A percentile compares a stretch with the other conserved stretches of the same genome.
Conservation (phyloP, 1,284 basidiomycete species). For the Ustilago esculenta region DNA sequence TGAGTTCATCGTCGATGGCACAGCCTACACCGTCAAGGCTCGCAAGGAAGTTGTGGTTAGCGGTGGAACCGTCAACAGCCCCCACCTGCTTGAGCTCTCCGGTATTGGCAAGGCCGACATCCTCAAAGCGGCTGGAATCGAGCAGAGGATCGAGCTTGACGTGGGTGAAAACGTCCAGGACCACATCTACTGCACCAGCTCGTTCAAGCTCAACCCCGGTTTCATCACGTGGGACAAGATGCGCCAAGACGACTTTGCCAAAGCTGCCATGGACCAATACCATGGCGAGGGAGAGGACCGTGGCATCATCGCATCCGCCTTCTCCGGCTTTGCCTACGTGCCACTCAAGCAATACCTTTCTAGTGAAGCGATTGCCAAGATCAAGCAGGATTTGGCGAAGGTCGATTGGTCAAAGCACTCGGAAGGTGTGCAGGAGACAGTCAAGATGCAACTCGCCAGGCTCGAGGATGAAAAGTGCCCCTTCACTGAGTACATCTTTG, state of each 20-base stretch:
- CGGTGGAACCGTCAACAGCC: conserved; percentile 69
- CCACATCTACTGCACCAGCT: conserved; percentile 68
- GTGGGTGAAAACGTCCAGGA: conserved; percentile 72
- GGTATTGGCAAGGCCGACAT: conserved; percentile 46
- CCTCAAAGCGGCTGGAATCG: conserved; percentile 39
- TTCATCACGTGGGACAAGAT: conserved; percentile 56
- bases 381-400: conserved; percentile 32
- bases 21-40: conserved; percentile 61
- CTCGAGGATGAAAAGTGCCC: conserved; percentile 48
- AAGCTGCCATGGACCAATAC: conserved; percentile 52
- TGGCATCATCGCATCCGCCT: conserved; percentile 52
- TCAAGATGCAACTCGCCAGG: conserved; percentile 42
- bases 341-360: conserved; percentile 49
- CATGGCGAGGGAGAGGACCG: conserved; percentile 41
- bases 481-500: conserved; percentile 48
- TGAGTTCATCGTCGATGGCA: conserved; percentile 58
- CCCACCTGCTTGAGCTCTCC: conserved; percentile 54
- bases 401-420: conserved; percentile 44
- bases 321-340: conserved; percentile 53
- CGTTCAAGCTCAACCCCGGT: conserved; percentile 55
- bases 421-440: conserved; percentile 42
- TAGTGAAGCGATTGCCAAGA: conserved; percentile 34
- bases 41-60: conserved; percentile 70
- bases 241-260: conserved; percentile 53
- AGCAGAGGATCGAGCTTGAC: conserved; percentile 57